A percentile compares a stretch with the other conserved stretches of the same genome.
Evolutionary conservation across 495 filamentous ascomycete genomes (phyloP).

Genomic region (Tricharina praecox): DNA sequence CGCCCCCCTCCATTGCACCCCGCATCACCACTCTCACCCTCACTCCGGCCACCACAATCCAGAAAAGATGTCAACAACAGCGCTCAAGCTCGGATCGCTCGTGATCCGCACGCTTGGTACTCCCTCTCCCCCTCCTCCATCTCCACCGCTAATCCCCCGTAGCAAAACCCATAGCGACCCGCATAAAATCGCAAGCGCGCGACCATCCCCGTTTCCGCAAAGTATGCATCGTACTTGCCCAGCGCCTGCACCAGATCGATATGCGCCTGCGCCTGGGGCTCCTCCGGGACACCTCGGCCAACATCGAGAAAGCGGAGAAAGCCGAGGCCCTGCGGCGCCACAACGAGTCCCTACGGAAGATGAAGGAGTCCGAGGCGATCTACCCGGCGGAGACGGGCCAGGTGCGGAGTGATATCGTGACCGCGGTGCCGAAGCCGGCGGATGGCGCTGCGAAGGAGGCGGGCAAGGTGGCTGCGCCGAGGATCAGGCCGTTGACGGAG

Average conservation of each 20-base stretch:
- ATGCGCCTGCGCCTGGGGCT: constrained; percentile 80
- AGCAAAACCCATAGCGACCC: constrained; percentile 18
- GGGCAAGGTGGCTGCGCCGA: constrained; percentile 24
- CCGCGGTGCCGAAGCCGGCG: background rate
- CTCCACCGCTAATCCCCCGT: background rate
- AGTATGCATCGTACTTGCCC: constrained; percentile 58
- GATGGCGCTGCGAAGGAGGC: background rate
- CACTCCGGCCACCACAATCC: background rate
- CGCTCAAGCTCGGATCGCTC: constrained; percentile 52
- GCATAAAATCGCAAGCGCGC: constrained; percentile 82
- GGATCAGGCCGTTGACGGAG: constrained; percentile 68
- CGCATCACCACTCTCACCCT: background rate
- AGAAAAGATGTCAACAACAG: constrained; percentile 45
- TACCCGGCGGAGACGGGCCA: constrained; percentile 9
- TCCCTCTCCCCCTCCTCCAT: background rate
- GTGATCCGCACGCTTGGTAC: constrained; percentile 45
- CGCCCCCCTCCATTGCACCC: background rate
- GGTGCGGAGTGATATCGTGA: background rate
- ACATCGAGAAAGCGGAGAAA: constrained; percentile 51
- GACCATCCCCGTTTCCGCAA: constrained; percentile 82
- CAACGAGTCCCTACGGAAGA: constrained; percentile 31
- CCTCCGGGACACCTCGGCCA: constrained; percentile 58
- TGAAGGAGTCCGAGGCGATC: constrained; percentile 29
- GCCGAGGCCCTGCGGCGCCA: constrained; percentile 70
- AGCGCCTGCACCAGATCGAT: constrained; percentile 75